Evolutionary conservation across 257 asterid species (phyloP).

Genomic region (Solanum pinnatisectum): DNA sequence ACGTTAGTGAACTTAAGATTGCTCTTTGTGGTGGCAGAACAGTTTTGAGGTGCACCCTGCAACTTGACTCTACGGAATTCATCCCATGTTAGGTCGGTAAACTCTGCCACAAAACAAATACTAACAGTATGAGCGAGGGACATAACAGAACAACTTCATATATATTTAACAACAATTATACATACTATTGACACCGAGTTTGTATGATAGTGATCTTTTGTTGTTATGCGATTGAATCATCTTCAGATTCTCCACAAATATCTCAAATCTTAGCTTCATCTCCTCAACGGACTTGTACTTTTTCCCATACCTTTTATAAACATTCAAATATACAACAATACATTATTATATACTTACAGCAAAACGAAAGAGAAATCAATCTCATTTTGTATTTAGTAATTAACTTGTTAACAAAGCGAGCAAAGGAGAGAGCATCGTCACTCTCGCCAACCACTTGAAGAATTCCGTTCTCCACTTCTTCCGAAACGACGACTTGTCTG

Average conservation of each 20-base stretch:
- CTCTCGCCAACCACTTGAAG: slow-evolving; percentile 48
- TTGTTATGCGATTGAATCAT: slow-evolving; percentile 75
- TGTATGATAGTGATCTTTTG: slow-evolving; percentile 48
- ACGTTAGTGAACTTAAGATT: slow-evolving; percentile 55
- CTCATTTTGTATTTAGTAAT: background rate
- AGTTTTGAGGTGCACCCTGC: slow-evolving; percentile 81
- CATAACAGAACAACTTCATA: background rate
- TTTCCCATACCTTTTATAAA: slow-evolving; percentile 50
- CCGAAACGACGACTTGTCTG: slow-evolving; percentile 63
- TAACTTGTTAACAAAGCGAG: slow-evolving; percentile 74
- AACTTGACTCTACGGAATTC: slow-evolving; percentile 64
- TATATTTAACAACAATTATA: background rate
- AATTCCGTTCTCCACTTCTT: slow-evolving; percentile 49
- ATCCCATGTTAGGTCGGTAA: slow-evolving; percentile 88
- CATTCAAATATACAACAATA: background rate
- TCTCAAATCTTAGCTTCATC: slow-evolving; percentile 55
- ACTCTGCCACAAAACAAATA: slow-evolving; percentile 30
- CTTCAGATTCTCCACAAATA: slow-evolving; percentile 54
- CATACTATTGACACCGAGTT: slow-evolving; percentile 67
- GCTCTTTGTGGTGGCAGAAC: slow-evolving; percentile 77
- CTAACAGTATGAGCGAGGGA: background rate
- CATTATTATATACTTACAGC: background rate
- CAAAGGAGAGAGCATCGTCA: slow-evolving; percentile 64
- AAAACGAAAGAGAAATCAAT: background rate
- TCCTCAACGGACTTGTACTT: slow-evolving; percentile 57